Conservation (phyloP, 176 grass and related monocot species). For the Musa itinerans region DNA sequence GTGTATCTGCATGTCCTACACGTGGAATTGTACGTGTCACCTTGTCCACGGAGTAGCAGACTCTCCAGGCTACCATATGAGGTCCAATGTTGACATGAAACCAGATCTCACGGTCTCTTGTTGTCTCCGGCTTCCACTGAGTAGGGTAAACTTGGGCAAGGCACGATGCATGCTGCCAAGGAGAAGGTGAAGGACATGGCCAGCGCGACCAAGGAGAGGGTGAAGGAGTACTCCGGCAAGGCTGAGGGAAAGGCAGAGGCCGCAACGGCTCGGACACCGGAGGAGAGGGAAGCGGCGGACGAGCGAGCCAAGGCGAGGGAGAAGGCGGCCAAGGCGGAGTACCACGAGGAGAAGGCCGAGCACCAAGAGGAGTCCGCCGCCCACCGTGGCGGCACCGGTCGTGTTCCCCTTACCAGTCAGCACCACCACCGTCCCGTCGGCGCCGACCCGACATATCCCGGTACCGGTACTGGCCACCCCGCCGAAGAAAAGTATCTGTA, state of each 20-base stretch:
- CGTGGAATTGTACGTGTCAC: not conserved
- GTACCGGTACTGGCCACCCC: slow-evolving; percentile 6
- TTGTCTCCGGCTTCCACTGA: not conserved
- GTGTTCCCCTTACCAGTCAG: slow-evolving; percentile 30
- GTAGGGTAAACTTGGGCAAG: not conserved
- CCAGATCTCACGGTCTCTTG: not conserved
- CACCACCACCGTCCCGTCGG: slow-evolving; percentile 6
- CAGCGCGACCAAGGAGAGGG: slow-evolving; percentile 50
- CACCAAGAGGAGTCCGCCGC: slow-evolving; percentile 32
- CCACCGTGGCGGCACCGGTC: slow-evolving; percentile 22
- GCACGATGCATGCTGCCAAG: slow-evolving; percentile 40
- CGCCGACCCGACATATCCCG: slow-evolving; percentile 13
- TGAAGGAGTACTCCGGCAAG: slow-evolving; percentile 34
- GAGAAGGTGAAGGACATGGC: slow-evolving; percentile 41
- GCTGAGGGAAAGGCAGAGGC: slow-evolving; percentile 30
- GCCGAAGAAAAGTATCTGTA: slow-evolving; percentile 1
- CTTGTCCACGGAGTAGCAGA: not conserved
- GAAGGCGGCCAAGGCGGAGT: slow-evolving; percentile 37
- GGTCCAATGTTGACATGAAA: not conserved
- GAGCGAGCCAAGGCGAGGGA: slow-evolving; percentile 35
- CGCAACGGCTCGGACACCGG: slow-evolving; percentile 32
- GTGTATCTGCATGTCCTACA: not conserved
- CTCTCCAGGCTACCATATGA: not conserved
- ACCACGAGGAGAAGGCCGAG: slow-evolving; percentile 52
- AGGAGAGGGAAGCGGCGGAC: slow-evolving; percentile 35